Percentiles rank a stretch among this genome's conserved stretches.
phyloP scores from a whole-genome alignment of 768 basidiomycete species.

The Lepiota brunneoincarnata region DNA sequence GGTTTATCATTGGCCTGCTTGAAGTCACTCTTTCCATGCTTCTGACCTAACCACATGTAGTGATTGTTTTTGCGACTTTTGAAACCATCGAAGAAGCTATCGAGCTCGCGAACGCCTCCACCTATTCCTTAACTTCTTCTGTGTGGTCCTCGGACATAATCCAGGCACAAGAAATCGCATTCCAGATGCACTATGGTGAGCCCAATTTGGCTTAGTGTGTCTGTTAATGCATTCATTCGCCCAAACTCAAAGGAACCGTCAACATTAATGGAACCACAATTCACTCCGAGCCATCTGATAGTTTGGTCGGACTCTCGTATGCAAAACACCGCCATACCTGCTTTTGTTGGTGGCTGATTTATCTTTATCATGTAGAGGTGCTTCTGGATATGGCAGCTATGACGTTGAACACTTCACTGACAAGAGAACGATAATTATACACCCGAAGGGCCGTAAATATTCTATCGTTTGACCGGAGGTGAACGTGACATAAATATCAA shows the following conservation, averaged over 20 bases:
- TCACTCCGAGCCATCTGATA: constrained; percentile 37
- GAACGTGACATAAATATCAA: neutral
- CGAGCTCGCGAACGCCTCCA: constrained; percentile 50
- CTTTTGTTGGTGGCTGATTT: neutral
- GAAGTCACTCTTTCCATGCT: too few species aligned
- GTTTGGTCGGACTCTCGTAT: constrained; percentile 45
- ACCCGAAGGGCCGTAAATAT: constrained; percentile 31
- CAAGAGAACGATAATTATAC: constrained; percentile 37
- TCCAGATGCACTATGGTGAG: constrained; percentile 45
- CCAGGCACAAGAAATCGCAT: constrained; percentile 42
- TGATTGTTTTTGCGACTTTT: constrained; percentile 41
- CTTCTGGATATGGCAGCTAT: constrained; percentile 52
- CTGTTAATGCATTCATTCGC: neutral
- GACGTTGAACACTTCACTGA: constrained; percentile 50
- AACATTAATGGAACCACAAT: constrained; percentile 57
- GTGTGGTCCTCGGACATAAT: constrained; percentile 51
- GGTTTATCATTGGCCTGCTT: constrained; percentile 25
- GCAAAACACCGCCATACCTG: constrained; percentile 13
- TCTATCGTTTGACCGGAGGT: constrained; percentile 10
- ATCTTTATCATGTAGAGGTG: constrained; percentile 26
- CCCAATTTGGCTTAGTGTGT: neutral
- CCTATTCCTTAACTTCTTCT: constrained; percentile 48
- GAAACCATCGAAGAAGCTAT: constrained; percentile 54
- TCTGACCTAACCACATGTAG: constrained; percentile 17
- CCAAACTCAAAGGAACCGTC: constrained; percentile 35